A percentile compares a stretch with the other conserved stretches of the same genome.
Conservation (phyloP, 108 stramenopile species). For the Skeletonema tropicum region DNA sequence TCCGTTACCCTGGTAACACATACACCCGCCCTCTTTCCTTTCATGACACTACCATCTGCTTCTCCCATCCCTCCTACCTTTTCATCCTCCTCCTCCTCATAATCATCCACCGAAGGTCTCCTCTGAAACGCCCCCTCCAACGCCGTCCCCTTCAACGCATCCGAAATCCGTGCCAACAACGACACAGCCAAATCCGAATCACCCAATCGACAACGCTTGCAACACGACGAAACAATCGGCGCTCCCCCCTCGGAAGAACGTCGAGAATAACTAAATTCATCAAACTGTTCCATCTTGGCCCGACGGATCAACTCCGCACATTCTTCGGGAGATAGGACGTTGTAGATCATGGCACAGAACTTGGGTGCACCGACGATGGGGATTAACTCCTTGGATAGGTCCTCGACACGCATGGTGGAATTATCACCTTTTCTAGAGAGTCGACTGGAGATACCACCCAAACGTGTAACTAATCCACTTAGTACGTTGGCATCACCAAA, state of each 20-base stretch:
- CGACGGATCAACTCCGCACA: conserved; percentile 22
- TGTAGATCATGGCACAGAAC: conserved; percentile 15
- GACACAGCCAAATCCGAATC: conserved; percentile 11
- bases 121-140: not conserved
- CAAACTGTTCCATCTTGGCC: conserved; percentile 22
- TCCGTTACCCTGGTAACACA: not conserved
- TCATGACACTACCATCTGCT: not conserved
- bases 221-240: not conserved
- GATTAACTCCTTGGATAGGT: conserved; percentile 14
- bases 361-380: conserved; percentile 11
- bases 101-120: not conserved
- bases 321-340: conserved; percentile 38
- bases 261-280: conserved; percentile 21
- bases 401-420: conserved; percentile 5
- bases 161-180: not conserved
- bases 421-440: not conserved
- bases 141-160: not conserved
- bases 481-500: not conserved
- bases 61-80: no score
- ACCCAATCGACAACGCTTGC: conserved; percentile 16
- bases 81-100: not conserved
- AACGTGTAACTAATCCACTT: not conserved
- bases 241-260: not conserved
- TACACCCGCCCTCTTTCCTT: not conserved
- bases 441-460: not conserved